Conservation (phyloP, 139 green algal species). For the Chlorella ohadii region DNA sequence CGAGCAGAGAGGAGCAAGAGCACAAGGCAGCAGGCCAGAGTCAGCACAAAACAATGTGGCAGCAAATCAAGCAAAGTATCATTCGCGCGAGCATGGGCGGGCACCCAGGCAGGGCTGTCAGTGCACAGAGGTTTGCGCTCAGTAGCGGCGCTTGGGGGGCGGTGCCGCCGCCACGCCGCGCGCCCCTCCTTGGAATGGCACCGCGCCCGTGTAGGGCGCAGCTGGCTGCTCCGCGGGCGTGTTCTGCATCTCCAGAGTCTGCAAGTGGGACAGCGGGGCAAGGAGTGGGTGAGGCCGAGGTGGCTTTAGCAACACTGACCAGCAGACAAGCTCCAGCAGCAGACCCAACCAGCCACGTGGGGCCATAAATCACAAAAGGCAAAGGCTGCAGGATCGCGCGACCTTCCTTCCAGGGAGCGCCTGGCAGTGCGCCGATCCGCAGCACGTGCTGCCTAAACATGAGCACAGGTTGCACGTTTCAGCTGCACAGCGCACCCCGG, state of each 20-base stretch:
- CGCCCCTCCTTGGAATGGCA: background rate
- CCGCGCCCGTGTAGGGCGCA: background rate
- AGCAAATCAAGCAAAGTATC: background rate
- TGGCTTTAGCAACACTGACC: background rate
- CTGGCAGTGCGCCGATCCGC: too few species aligned
- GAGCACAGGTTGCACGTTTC: too few species aligned
- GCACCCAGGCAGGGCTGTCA: background rate
- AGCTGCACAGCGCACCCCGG: conserved; percentile 41
- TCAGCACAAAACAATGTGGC: too few species aligned
- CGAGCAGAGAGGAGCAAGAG: background rate
- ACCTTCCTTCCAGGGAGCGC: too few species aligned
- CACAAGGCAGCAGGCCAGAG: background rate
- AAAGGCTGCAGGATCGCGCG: too few species aligned
- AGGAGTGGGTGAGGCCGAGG: background rate
- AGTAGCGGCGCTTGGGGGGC: conserved; percentile 26
- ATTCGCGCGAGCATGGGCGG: too few species aligned
- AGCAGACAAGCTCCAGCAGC: too few species aligned
- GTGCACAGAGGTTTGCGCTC: background rate
- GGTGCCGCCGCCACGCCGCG: conserved; percentile 13
- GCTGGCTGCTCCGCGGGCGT: background rate
- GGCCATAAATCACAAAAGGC: too few species aligned
- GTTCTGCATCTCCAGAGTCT: conserved; percentile 16
- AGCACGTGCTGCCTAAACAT: too few species aligned
- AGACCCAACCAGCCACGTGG: too few species aligned
- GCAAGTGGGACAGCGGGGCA: background rate